Evolutionary conservation across 495 filamentous ascomycete species (phyloP).

Genomic region (Thozetella sp.): DNA sequence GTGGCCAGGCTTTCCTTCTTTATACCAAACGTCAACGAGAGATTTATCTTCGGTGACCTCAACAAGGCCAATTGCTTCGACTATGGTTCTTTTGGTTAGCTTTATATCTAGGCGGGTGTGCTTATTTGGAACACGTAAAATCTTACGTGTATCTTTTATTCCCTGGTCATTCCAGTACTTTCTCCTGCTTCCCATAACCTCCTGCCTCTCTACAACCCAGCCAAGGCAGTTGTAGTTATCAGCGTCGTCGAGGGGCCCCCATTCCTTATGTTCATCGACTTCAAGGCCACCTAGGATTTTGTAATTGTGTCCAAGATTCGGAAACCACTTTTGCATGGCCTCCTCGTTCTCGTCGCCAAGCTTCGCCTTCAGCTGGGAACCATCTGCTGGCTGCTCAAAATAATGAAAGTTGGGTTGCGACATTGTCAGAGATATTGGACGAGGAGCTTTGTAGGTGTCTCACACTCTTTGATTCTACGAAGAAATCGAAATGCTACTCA

Average conservation of each 20-base stretch:
- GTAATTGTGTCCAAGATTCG: neutral
- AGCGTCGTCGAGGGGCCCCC: neutral
- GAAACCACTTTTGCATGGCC: neutral
- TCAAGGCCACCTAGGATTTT: neutral
- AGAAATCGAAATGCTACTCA: neutral
- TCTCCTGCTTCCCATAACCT: neutral
- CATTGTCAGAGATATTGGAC: neutral
- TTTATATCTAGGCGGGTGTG: neutral
- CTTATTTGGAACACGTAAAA: neutral
- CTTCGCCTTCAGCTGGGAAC: neutral
- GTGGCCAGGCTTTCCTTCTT: neutral
- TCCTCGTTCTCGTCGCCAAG: neutral
- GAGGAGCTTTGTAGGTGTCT: neutral
- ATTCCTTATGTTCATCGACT: neutral
- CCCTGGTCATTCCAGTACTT: neutral
- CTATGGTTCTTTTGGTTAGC: neutral
- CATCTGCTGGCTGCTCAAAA: neutral
- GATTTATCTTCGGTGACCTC: neutral
- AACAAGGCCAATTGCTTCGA: neutral
- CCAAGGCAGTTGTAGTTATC: neutral
- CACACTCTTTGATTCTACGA: neutral
- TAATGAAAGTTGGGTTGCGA: neutral
- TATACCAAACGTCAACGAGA: neutral
- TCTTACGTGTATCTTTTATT: neutral
- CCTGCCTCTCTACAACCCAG: neutral